Evolutionary conservation across 2,329 filamentous ascomycete species (phyloP).

Genomic region (Xylaria hypoxylon): DNA sequence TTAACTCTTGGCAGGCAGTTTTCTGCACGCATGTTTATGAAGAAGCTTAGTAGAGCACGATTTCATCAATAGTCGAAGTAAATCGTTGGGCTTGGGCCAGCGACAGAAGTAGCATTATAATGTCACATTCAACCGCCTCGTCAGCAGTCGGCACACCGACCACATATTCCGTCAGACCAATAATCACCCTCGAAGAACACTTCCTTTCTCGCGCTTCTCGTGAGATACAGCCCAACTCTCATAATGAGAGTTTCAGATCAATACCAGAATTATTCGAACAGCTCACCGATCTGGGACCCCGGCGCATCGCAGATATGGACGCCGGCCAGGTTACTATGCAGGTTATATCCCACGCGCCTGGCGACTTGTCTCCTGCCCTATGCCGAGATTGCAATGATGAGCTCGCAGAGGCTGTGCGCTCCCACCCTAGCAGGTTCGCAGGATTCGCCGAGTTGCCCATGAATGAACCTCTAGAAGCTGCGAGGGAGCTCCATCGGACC

Average conservation of each 20-base stretch:
- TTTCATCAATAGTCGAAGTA: not conserved
- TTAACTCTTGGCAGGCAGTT: not conserved
- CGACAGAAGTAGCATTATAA: not conserved
- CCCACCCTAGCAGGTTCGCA: slow-evolving; percentile 46
- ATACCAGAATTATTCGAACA: slow-evolving; percentile 28
- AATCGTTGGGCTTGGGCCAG: not conserved
- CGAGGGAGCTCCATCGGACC: slow-evolving; percentile 48
- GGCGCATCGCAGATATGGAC: slow-evolving; percentile 44
- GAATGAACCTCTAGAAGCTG: slow-evolving; percentile 47
- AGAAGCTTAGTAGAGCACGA: not conserved
- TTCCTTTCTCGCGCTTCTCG: slow-evolving; percentile 37
- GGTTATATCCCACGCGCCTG: slow-evolving; percentile 46
- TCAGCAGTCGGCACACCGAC: not conserved
- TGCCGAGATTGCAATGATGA: slow-evolving; percentile 45
- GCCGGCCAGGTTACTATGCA: slow-evolving; percentile 44
- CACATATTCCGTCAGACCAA: slow-evolving; percentile 13
- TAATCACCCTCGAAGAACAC: slow-evolving; percentile 43
- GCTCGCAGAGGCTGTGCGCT: slow-evolving; percentile 44
- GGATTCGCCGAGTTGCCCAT: slow-evolving; percentile 50
- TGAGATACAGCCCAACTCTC: slow-evolving; percentile 20
- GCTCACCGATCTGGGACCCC: slow-evolving; percentile 25
- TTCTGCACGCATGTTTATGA: not conserved
- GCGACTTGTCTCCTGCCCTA: slow-evolving; percentile 33
- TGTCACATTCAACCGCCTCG: not conserved
- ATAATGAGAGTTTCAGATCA: slow-evolving; percentile 19